Percentiles rank a stretch among this genome's conserved stretches.
phyloP scores from a whole-genome alignment of 2,329 filamentous ascomycete species.

The Xylariales sp. region DNA sequence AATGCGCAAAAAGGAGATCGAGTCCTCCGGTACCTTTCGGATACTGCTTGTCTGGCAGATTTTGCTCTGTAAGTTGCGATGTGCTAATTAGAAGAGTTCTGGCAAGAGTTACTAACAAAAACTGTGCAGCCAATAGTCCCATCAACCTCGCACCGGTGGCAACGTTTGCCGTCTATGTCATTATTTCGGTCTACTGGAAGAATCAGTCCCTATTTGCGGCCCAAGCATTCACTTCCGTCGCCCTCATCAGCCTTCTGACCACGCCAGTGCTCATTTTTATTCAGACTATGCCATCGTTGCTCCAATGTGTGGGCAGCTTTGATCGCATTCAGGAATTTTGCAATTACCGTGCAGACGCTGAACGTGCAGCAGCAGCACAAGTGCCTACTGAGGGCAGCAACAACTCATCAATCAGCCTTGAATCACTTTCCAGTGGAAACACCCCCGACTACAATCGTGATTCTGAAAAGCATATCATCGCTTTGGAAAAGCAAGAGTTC shows the following conservation, averaged over 20 bases:
- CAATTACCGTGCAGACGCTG: not conserved
- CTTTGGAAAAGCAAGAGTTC: constrained; percentile 1
- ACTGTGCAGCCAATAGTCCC: constrained; percentile 4
- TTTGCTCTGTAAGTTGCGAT: constrained; percentile 14
- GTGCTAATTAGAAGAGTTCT: too few relatives aligned
- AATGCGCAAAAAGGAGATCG: constrained; percentile 22
- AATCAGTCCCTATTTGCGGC: constrained; percentile 3
- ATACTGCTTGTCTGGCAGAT: constrained; percentile 15
- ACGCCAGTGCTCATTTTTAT: constrained; percentile 5
- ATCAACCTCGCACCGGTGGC: constrained; percentile 4
- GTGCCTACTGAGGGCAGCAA: not conserved
- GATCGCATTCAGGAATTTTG: constrained; percentile 11
- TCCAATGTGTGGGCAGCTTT: constrained; percentile 8
- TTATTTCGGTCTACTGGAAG: constrained; percentile 7
- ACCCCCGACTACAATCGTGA: not conserved
- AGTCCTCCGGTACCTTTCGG: constrained; percentile 21
- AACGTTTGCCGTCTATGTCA: constrained; percentile 5
- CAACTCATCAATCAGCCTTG: constrained; percentile 5
- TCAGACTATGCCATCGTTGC: constrained; percentile 2
- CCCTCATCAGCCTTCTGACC: constrained; percentile 3
- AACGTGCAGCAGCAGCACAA: not conserved
- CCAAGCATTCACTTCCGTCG: constrained; percentile 7
- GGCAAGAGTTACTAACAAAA: too few relatives aligned
- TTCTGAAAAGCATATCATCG: not conserved
- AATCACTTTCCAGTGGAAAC: not conserved